A percentile compares a stretch with the other conserved stretches of the same genome.
phyloP scores from a whole-genome alignment of 352 stramenopile species.

The Albugo candida region DNA sequence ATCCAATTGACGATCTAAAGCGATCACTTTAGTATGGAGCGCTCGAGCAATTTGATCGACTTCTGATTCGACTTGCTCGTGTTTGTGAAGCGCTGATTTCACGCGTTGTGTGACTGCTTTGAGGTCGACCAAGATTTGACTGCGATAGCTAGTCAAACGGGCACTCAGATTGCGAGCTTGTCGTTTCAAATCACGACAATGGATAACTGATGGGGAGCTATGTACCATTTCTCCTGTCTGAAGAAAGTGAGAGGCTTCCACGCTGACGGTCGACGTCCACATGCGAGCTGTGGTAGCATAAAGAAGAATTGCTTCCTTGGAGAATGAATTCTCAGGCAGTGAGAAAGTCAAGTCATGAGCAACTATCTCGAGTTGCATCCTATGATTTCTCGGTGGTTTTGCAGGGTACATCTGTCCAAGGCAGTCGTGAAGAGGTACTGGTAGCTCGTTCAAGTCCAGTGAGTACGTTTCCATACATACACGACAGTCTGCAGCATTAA shows the following conservation, averaged over 20 bases:
- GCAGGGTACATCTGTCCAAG: too few relatives aligned
- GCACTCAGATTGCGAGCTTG: too few relatives aligned
- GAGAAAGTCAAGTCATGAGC: slow-evolving; percentile 65
- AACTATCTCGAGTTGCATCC: slow-evolving; percentile 31
- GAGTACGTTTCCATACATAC: too few relatives aligned
- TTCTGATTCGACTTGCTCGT: too few relatives aligned
- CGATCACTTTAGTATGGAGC: slow-evolving; percentile 61
- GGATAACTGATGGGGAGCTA: too few relatives aligned
- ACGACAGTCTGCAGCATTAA: too few relatives aligned
- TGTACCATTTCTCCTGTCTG: slow-evolving; percentile 37
- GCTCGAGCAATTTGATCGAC: slow-evolving; percentile 31
- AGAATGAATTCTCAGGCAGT: slow-evolving; percentile 64
- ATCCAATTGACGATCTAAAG: slow-evolving; percentile 57
- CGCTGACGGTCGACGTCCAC: slow-evolving; percentile 46
- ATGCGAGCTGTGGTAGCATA: slow-evolving; percentile 50
- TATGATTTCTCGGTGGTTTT: not conserved
- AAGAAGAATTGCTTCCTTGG: slow-evolving; percentile 47
- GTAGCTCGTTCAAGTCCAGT: too few relatives aligned
- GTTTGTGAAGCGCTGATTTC: too few relatives aligned
- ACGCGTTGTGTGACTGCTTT: slow-evolving; percentile 28
- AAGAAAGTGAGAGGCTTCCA: slow-evolving; percentile 46
- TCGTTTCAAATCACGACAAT: too few relatives aligned
- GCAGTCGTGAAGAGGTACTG: too few relatives aligned
- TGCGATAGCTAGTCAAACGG: slow-evolving; percentile 2
- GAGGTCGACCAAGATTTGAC: slow-evolving; percentile 62